Conservation (phyloP, 768 basidiomycete genomes). For the Boletus tylopilopsis region DNA sequence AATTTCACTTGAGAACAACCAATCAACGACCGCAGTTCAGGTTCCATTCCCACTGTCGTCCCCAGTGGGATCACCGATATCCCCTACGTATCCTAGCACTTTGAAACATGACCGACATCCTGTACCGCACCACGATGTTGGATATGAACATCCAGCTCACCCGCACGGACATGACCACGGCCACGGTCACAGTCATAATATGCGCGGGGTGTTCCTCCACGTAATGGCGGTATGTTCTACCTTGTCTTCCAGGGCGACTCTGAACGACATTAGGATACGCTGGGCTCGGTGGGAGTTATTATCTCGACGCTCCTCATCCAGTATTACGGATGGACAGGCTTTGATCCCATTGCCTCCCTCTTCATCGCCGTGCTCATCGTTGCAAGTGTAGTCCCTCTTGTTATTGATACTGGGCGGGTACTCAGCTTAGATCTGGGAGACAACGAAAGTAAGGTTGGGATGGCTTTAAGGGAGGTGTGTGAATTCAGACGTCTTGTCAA, state of each 20-base stretch:
- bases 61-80: constrained; percentile 50
- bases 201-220: constrained; percentile 98
- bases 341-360: constrained; percentile 95
- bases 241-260: background rate
- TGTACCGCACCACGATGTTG: constrained; percentile 16
- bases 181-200: constrained; percentile 94
- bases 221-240: constrained; percentile 78
- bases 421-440: constrained; percentile 83
- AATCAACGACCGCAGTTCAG: constrained; percentile 15
- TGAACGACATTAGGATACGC: constrained; percentile 62
- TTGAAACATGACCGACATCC: constrained; percentile 48
- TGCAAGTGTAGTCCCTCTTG: constrained; percentile 92
- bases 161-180: constrained; percentile 49
- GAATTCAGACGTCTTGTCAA: background rate
- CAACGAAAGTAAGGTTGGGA: constrained; percentile 48
- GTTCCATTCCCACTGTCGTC: constrained; percentile 27
- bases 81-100: constrained; percentile 55
- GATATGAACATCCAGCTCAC: constrained; percentile 45
- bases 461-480: constrained; percentile 62
- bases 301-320: constrained; percentile 94
- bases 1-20: constrained; percentile 27
- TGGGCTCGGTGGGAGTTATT: constrained; percentile 97
- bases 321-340: constrained; percentile 97
- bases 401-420: constrained; percentile 88
- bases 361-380: constrained; percentile 96